These are phyloP conservation scores for Brassica incana DNA, from an alignment of 345 rosid genomes.

Conservation along the genomic window DNA sequence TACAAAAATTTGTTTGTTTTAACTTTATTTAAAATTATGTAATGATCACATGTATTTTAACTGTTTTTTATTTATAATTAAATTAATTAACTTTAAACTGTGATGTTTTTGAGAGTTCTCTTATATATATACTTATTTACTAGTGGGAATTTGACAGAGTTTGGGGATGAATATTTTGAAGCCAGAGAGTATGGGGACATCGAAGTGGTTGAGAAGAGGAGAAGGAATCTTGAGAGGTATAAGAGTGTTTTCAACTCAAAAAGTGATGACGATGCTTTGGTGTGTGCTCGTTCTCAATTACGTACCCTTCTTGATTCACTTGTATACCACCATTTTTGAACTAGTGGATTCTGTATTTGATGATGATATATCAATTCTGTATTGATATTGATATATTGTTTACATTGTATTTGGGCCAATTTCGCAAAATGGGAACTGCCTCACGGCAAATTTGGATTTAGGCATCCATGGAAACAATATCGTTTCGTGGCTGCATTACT, in stretches of 20 bases:
- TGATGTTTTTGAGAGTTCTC: not conserved
- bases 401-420: constrained; percentile 46
- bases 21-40: no score
- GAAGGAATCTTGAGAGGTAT: constrained; percentile 47
- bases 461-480: constrained; percentile 78
- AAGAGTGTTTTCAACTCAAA: constrained; percentile 58
- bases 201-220: constrained; percentile 38
- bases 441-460: constrained; percentile 75
- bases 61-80: no score
- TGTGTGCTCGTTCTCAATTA: constrained; percentile 17
- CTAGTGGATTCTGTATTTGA: not conserved
- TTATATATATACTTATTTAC: not conserved
- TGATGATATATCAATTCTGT: not conserved
- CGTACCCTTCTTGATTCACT: not conserved
- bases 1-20: no score
- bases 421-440: constrained; percentile 97
- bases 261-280: constrained; percentile 67
- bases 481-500: constrained; percentile 61
- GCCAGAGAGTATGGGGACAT: constrained; percentile 29
- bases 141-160: constrained; percentile 45
- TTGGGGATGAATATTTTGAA: constrained; percentile 54
- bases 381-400: not conserved
- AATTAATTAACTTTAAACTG: not conserved
- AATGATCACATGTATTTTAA: no score
- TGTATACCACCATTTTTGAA: not conserved